phyloP scores from a whole-genome alignment of 495 filamentous ascomycete genomes.

The Durotheca rogersii region DNA sequence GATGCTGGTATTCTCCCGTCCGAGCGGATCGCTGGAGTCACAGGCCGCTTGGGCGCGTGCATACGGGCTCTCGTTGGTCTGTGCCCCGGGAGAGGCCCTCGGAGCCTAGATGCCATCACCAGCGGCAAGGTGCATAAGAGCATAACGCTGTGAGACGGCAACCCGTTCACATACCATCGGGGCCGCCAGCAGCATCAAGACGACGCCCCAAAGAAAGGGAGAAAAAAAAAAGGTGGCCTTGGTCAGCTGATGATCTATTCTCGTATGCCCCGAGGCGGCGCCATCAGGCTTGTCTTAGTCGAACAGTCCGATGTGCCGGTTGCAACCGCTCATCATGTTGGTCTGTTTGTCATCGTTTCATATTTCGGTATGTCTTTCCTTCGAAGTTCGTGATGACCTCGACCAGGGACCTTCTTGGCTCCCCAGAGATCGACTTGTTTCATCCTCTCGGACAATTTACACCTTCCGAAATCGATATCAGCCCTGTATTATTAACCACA shows the following conservation, averaged over 20 bases:
- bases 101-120: constrained; percentile 11
- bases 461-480: constrained; percentile 30
- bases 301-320: constrained; percentile 1
- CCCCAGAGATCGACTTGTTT: constrained; percentile 32
- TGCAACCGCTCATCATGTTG: constrained; percentile 2
- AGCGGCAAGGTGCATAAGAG: constrained; percentile 24
- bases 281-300: constrained; percentile 5
- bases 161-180: constrained; percentile 11
- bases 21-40: constrained; percentile 18
- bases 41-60: constrained; percentile 27
- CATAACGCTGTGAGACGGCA: constrained; percentile 10
- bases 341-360: constrained; percentile 28
- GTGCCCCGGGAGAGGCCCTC: background rate
- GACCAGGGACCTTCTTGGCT: constrained; percentile 21
- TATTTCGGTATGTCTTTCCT: constrained; percentile 27
- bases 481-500: constrained; percentile 19
- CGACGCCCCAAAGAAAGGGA: too few species aligned
- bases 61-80: constrained; percentile 15
- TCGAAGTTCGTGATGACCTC: constrained; percentile 21
- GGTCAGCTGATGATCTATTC: background rate
- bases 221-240: background rate
- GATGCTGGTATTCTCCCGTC: constrained; percentile 15
- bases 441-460: constrained; percentile 31
- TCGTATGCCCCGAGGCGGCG: background rate
- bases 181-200: constrained; percentile 5